Evolutionary conservation across 208 protist genomes (phyloP).

Genomic region (Trypanosomatidae sp.): DNA sequence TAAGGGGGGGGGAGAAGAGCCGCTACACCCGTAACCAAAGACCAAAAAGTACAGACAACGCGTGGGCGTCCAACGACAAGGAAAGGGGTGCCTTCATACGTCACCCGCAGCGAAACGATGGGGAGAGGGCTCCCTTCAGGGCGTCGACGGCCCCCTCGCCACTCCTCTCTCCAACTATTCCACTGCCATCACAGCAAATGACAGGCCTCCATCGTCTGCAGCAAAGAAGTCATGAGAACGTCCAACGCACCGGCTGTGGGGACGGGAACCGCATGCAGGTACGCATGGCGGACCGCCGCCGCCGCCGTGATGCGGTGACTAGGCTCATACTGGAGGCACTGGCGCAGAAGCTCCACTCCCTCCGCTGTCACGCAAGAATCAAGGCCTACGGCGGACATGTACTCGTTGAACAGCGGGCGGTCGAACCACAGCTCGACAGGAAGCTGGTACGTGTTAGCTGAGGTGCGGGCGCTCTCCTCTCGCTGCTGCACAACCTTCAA

Average conservation of each 20-base stretch:
- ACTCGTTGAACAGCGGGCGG: constrained; percentile 44
- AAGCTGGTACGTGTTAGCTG: constrained; percentile 45
- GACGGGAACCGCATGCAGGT: constrained; percentile 36
- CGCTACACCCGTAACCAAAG: neutral
- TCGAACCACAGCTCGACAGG: constrained; percentile 57
- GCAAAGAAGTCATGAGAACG: constrained; percentile 49
- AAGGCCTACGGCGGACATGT: constrained; percentile 52
- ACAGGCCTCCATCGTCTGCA: constrained; percentile 46
- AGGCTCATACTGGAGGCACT: constrained; percentile 75
- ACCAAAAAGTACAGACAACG: neutral
- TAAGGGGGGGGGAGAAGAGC: neutral
- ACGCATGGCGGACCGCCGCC: constrained; percentile 70
- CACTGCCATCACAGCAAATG: constrained; percentile 14
- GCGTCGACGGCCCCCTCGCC: neutral
- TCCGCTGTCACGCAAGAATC: constrained; percentile 36
- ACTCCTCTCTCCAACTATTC: neutral
- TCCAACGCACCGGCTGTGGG: constrained; percentile 38
- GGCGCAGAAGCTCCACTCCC: constrained; percentile 65
- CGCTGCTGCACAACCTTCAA: constrained; percentile 18
- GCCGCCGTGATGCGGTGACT: constrained; percentile 54
- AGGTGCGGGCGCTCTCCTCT: constrained; percentile 15
- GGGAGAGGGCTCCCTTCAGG: neutral
- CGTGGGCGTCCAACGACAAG: neutral
- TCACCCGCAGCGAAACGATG: neutral
- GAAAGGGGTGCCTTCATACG: neutral